Evolutionary conservation across 805 yeast genomes (phyloP).

Genomic region (Saccharomycopsis oosterbeekiorum): DNA sequence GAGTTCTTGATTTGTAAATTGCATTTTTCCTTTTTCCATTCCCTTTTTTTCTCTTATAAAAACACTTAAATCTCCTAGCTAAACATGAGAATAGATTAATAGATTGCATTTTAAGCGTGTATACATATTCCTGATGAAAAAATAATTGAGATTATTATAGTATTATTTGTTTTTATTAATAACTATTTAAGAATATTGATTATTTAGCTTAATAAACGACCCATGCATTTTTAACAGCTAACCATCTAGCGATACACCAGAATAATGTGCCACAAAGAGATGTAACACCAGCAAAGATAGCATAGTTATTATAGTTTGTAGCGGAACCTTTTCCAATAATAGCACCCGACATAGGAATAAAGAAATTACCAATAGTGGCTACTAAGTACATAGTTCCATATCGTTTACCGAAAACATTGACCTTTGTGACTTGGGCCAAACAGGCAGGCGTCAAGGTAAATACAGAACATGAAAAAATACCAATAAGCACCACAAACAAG

Average conservation of each 20-base stretch:
- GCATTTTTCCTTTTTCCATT: not conserved
- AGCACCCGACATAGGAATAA: constrained; percentile 42
- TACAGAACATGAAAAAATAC: constrained; percentile 45
- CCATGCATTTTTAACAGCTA: constrained; percentile 2
- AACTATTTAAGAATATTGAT: not conserved
- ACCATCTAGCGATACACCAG: constrained; percentile 7
- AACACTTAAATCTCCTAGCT: not conserved
- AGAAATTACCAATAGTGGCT: constrained; percentile 45
- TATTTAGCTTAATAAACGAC: constrained; percentile 4
- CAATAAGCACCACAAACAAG: constrained; percentile 39
- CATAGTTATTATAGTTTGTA: constrained; percentile 1
- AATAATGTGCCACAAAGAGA: constrained; percentile 2
- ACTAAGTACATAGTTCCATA: constrained; percentile 50
- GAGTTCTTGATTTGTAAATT: not conserved
- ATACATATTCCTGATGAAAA: not conserved
- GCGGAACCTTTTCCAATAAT: constrained; percentile 30
- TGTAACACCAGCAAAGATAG: constrained; percentile 7
- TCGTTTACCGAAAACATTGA: constrained; percentile 42
- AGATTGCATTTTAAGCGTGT: not conserved
- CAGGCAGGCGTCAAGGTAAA: constrained; percentile 49
- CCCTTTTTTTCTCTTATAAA: not conserved
- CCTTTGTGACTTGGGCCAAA: constrained; percentile 46
- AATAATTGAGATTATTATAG: not conserved
- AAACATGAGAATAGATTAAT: not conserved
- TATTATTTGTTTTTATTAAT: not conserved